These are phyloP conservation scores for Xerocomus amazonicus DNA, from an alignment of 1,284 basidiomycete species.

Conservation along the genomic window DNA sequence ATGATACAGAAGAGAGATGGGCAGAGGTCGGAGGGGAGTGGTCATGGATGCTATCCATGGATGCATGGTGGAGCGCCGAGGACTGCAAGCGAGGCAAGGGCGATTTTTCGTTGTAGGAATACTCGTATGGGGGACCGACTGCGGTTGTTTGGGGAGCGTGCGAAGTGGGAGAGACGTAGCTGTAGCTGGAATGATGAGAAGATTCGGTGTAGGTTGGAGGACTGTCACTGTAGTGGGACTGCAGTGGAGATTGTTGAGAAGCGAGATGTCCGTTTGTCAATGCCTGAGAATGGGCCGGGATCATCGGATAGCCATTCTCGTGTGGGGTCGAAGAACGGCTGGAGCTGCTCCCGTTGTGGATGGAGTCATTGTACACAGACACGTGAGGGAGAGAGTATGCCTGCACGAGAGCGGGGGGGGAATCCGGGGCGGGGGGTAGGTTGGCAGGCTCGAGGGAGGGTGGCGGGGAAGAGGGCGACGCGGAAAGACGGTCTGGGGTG, in stretches of 20 bases:
- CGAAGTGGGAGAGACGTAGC: slow-evolving; percentile 42
- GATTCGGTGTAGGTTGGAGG: slow-evolving; percentile 45
- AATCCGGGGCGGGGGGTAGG: slow-evolving; percentile 36
- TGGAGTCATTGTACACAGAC: slow-evolving; percentile 36
- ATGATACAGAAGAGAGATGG: slow-evolving; percentile 32
- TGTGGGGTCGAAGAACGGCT: slow-evolving; percentile 43
- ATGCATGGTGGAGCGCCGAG: slow-evolving; percentile 22
- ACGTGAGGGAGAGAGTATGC: slow-evolving; percentile 31
- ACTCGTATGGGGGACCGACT: too few relatives aligned
- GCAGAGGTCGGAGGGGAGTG: slow-evolving; percentile 30
- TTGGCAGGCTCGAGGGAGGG: slow-evolving; percentile 46
- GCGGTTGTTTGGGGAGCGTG: slow-evolving; percentile 21
- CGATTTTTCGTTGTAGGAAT: slow-evolving; percentile 32
- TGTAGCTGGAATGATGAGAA: slow-evolving; percentile 39
- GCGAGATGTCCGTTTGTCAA: too few relatives aligned
- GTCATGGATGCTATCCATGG: slow-evolving; percentile 31
- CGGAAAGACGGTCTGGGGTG: slow-evolving; percentile 23
- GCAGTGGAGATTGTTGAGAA: too few relatives aligned
- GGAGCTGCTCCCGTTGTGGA: too few relatives aligned
- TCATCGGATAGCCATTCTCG: slow-evolving; percentile 37
- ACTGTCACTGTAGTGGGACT: slow-evolving; percentile 33
- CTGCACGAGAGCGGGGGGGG: slow-evolving; percentile 44
- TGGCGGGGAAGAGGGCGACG: slow-evolving; percentile 41
- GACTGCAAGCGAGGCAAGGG: slow-evolving; percentile 30
- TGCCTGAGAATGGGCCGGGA: slow-evolving; percentile 32